phyloP scores from a whole-genome alignment of 2,329 filamentous ascomycete species.

The Aspergillus phoenicis region DNA sequence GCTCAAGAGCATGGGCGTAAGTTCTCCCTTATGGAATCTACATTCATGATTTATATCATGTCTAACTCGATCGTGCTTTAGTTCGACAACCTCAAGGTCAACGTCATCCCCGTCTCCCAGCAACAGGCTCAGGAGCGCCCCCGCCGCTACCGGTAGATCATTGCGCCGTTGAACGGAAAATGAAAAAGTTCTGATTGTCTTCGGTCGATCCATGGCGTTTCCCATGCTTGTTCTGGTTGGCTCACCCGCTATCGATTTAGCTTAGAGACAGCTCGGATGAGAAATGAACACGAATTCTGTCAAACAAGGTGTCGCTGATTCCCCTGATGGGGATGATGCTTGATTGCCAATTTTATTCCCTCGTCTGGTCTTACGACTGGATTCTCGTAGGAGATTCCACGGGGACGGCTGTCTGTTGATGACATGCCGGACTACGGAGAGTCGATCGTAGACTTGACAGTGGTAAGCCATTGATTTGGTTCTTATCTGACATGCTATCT shows the following conservation, averaged over 20 bases:
- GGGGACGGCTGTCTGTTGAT: background rate
- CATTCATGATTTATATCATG: background rate
- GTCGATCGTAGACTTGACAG: background rate
- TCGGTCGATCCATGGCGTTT: conserved; percentile 35
- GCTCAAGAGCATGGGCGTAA: conserved; percentile 96
- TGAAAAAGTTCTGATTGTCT: conserved; percentile 31
- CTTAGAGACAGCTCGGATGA: conserved; percentile 36
- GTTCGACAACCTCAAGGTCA: conserved; percentile 98
- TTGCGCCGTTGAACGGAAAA: conserved; percentile 13
- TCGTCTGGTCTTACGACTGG: conserved; percentile 18
- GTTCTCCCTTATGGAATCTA: conserved; percentile 47
- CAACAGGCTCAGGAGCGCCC: conserved; percentile 81
- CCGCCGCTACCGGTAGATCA: conserved; percentile 59
- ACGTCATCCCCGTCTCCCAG: conserved; percentile 87
- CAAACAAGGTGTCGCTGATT: conserved; percentile 88
- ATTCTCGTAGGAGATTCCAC: conserved; percentile 2
- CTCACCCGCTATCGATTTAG: conserved; percentile 31
- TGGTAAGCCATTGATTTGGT: background rate
- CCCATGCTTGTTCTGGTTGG: conserved; percentile 31
- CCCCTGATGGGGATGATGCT: conserved; percentile 74
- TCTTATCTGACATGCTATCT: background rate
- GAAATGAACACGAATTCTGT: conserved; percentile 45
- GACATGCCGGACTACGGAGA: background rate
- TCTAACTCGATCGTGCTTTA: conserved; percentile 41
- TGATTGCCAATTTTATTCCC: conserved; percentile 75